Evolutionary conservation across 2,329 filamentous ascomycete species (phyloP), one percentile per base, ranked within the genome.

Genomic region (Exophiala aquamarina): DNA sequence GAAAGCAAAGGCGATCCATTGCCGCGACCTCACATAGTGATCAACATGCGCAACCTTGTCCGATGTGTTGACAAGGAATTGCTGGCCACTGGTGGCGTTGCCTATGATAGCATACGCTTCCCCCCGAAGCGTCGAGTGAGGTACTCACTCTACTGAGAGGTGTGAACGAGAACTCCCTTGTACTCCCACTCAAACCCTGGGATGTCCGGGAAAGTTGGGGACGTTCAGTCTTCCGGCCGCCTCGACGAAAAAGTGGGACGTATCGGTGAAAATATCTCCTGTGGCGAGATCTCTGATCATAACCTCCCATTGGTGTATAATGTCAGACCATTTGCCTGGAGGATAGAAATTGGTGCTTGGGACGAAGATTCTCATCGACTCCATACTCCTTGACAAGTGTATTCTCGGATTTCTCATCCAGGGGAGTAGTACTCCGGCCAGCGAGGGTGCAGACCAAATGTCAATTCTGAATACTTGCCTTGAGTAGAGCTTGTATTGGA

Each of bases 211-310:
- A 65, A 66, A 47, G 54, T 66, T 63, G 0, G 78, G 79, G 18
- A 71, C 62, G 55, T 83, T 82, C 26, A 82, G 63, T 55, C 82
- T 77, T 1, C 80, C 79, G 20, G 82, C 77, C 1, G 75, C 79
- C 7, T 74, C 78, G 14, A 82, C 67, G 13, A 83, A 62, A 48
- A 81, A 81, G 55, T 80, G 19, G 1, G 51, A 32, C 13, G 31
- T 42, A 13, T 41, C 17, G 17, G 23, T 29, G 15, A 23, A 33
- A 7, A 38, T 28, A 14, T 41, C 36, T 19, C 38, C 42, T 4
- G 33, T 37, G 7, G 20, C 23, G 3, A 50, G 42, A 21, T 45
- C 29, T 18, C 14, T 29, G 4, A 50, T n/a, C 6, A 14, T 44
- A 6, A 46, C 21, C 4, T 34, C 21, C 47, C 41, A 50, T 36